phyloP scores from a whole-genome alignment of 2,329 filamentous ascomycete species.

The Hypoxylon sp. region DNA sequence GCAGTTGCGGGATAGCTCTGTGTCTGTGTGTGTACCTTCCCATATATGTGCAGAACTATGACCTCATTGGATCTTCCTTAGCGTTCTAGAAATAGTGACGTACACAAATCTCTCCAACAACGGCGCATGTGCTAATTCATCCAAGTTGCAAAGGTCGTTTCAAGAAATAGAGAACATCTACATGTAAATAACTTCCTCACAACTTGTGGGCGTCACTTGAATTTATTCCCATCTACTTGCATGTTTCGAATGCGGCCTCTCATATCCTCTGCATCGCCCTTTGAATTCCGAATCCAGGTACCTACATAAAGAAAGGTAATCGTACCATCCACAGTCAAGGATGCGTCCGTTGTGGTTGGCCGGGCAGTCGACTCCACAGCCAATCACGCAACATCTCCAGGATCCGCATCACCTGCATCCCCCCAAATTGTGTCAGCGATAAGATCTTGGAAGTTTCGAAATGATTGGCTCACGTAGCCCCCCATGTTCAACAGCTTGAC shows the following conservation, averaged over 20 bases:
- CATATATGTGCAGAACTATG: slow-evolving; percentile 33
- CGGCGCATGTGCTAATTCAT: slow-evolving; percentile 8
- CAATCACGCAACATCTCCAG: slow-evolving; percentile 25
- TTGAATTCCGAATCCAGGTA: slow-evolving; percentile 23
- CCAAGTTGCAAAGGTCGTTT: slow-evolving; percentile 2
- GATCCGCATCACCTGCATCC: slow-evolving; percentile 20
- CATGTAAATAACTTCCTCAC: neutral
- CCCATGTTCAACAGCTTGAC: slow-evolving; percentile 30
- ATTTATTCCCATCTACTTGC: slow-evolving; percentile 10
- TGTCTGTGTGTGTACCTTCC: slow-evolving; percentile 9
- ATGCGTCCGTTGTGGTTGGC: slow-evolving; percentile 33
- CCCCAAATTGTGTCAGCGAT: slow-evolving; percentile 23
- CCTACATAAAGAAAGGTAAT: slow-evolving; percentile 21
- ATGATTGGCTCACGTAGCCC: slow-evolving; percentile 27
- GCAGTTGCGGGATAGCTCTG: slow-evolving; percentile 40
- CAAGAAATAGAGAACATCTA: neutral
- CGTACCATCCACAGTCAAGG: slow-evolving; percentile 8
- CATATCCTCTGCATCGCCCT: neutral
- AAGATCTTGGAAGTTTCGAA: slow-evolving; percentile 20
- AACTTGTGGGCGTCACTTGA: neutral
- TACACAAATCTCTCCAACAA: slow-evolving; percentile 9
- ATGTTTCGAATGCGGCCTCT: slow-evolving; percentile 32
- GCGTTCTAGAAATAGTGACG: slow-evolving; percentile 40
- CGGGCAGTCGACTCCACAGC: slow-evolving; percentile 32
- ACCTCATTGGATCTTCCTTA: slow-evolving; percentile 39